Percentiles rank a stretch among this genome's conserved stretches.
Conservation (phyloP, 2,329 filamentous ascomycete genomes). For the Hirsutella thompsonii region DNA sequence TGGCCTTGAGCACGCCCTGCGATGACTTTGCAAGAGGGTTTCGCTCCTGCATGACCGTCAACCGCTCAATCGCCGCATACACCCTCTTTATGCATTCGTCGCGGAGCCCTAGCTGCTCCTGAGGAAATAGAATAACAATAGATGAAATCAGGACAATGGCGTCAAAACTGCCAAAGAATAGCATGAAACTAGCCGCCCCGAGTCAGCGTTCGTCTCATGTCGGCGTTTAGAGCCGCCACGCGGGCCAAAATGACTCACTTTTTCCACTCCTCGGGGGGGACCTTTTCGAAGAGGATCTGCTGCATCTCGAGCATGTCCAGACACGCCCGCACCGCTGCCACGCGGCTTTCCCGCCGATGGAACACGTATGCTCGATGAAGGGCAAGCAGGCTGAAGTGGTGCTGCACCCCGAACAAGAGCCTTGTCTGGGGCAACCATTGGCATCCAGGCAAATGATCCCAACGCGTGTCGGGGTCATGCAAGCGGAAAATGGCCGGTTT, state of each 20-base stretch:
- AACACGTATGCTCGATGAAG: constrained; percentile 52
- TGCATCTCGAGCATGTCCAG: constrained; percentile 43
- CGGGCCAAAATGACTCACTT: constrained; percentile 14
- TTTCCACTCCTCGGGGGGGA: constrained; percentile 36
- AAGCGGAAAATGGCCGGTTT: constrained; percentile 41
- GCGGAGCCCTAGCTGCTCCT: constrained; percentile 36
- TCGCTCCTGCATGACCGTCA: constrained; percentile 39
- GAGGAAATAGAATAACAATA: constrained; percentile 48
- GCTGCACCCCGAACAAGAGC: constrained; percentile 31
- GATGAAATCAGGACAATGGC: constrained; percentile 48
- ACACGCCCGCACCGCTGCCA: constrained; percentile 41
- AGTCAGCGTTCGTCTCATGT: neutral
- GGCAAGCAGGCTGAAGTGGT: constrained; percentile 42
- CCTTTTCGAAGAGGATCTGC: constrained; percentile 31
- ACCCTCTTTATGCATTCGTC: constrained; percentile 40
- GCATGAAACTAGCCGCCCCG: constrained; percentile 28
- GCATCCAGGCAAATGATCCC: constrained; percentile 38
- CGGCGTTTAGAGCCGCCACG: neutral
- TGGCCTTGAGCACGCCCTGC: constrained; percentile 40
- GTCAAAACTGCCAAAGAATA: constrained; percentile 53
- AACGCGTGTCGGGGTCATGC: constrained; percentile 42
- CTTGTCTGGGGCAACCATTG: constrained; percentile 37
- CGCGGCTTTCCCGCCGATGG: constrained; percentile 37
- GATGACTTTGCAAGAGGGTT: constrained; percentile 42
- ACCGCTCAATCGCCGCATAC: constrained; percentile 45